Evolutionary conservation across 139 green algal genomes (phyloP), one percentile per base, ranked within the genome.

Genomic region (Chlorella sp.): DNA sequence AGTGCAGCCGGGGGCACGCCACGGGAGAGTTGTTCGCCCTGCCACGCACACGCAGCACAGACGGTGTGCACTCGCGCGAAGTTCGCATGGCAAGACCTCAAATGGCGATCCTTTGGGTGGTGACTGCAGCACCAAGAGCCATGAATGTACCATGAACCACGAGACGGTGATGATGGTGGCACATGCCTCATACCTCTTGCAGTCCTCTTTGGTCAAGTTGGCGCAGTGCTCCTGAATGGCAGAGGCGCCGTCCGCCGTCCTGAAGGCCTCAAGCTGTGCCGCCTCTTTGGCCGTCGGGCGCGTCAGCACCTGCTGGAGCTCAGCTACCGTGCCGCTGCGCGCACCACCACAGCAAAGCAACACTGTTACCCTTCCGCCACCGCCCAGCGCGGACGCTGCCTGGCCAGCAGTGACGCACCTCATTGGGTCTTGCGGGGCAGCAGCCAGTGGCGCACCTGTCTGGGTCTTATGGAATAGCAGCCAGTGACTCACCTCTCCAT

Each of bases 201-300:
- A 96, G 60, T 91, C 91, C 5, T 93, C 88, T 62, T 92, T 94
- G 3, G 91, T 96, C 33, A 95, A 83, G 69, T 88, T 63, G 4
- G 68, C 76, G 74, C 91, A 96, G 71, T 90, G 90, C 75, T 92
- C 91, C 0, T 74, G 79, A 33, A 96, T 80, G 29, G 85, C 81
- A 6, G 81, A 62, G 17, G 85, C 86, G 23, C 87, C 88, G 17
- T 76, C 85, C 33, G 82, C 87, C 50, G 86, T 92, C 35, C 85
- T 82, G 81, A 94, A 96, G 75, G 88, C 75, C 51, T 89, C 69
- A 65, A 90, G 71, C 26, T 73, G 76, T 30, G 85, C 84, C 1
- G 34, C 81, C 72, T 95, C 83, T 29, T 82, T 81, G 0, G 88
- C 90, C 29, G 85, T 94, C 30, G 84, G 86, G 50, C 88, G 88